Conservation (phyloP, 192 early-diverging fungal genomes). For the Cetraspora pellucida region DNA sequence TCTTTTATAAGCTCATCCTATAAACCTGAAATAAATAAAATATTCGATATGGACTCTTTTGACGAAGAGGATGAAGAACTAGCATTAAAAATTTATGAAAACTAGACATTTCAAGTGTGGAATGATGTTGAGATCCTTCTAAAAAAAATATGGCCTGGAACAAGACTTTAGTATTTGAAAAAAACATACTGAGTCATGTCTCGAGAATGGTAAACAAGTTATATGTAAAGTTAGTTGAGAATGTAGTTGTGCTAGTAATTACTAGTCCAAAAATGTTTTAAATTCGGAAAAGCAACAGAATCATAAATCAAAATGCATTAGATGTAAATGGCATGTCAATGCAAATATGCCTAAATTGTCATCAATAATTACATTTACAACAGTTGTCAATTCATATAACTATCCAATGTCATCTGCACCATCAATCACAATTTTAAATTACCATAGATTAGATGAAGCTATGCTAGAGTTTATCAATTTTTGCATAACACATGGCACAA, state of each 20-base stretch:
- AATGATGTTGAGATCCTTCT: too few species aligned
- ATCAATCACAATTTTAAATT: background rate
- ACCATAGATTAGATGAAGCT: background rate
- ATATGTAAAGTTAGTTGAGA: too few species aligned
- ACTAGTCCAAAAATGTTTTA: background rate
- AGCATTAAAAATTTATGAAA: too few species aligned
- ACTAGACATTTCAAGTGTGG: too few species aligned
- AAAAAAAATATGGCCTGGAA: too few species aligned
- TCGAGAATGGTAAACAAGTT: too few species aligned
- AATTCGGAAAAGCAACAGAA: background rate
- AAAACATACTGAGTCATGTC: too few species aligned
- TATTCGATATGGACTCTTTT: too few species aligned
- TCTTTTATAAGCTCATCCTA: too few species aligned
- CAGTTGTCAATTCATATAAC: background rate
- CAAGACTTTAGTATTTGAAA: too few species aligned
- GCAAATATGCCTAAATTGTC: background rate
- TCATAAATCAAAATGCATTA: background rate
- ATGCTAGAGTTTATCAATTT: conserved; percentile 15
- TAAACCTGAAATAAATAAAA: too few species aligned
- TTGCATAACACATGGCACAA: background rate
- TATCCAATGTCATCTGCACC: background rate
- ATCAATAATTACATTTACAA: conserved; percentile 5
- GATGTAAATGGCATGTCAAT: conserved; percentile 3
- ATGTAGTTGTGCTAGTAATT: background rate
- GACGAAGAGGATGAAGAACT: too few species aligned